These are phyloP conservation scores for Xenosphaeropsis pyriputrescens DNA, from an alignment of 2,329 filamentous ascomycete species.

Conservation along the genomic window DNA sequence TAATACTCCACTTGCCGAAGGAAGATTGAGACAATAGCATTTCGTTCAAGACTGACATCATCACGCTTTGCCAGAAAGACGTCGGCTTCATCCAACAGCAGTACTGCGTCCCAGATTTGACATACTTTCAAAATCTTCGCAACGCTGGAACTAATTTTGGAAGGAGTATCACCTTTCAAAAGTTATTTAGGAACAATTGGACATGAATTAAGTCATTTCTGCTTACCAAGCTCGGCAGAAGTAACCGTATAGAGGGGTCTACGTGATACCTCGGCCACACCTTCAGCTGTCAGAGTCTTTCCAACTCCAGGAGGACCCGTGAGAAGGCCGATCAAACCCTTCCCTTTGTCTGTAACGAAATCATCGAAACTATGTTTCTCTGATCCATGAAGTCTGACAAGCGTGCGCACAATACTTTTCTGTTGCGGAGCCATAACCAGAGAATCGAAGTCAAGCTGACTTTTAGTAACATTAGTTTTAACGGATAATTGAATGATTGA, in stretches of 20 bases:
- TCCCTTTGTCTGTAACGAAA: constrained; percentile 1
- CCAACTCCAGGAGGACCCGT: constrained; percentile 11
- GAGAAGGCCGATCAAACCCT: constrained; percentile 28
- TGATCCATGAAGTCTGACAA: too few relatives aligned
- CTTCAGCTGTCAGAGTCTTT: constrained; percentile 12
- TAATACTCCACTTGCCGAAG: constrained; percentile 6
- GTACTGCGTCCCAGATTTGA: constrained; percentile 29
- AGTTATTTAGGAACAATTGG: constrained; percentile 43
- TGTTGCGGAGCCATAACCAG: too few relatives aligned
- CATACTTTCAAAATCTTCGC: constrained; percentile 30
- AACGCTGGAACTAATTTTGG: constrained; percentile 18
- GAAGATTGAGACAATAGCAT: constrained; percentile 30
- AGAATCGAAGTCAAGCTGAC: too few relatives aligned
- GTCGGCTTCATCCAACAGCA: constrained; percentile 33
- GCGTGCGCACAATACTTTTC: too few relatives aligned
- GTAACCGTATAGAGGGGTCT: constrained; percentile 19
- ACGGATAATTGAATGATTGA: too few relatives aligned
- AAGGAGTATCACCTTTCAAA: constrained; percentile 14
- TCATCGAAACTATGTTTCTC: neutral
- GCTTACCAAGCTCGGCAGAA: constrained; percentile 28
- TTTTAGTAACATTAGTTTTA: too few relatives aligned
- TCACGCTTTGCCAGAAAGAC: constrained; percentile 32
- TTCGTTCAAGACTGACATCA: constrained; percentile 27
- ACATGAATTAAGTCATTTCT: constrained; percentile 22
- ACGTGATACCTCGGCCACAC: constrained; percentile 13